These are phyloP conservation scores for Globisporangium irregulare DNA, from an alignment of 352 stramenopile species.

Conservation along the genomic window DNA sequence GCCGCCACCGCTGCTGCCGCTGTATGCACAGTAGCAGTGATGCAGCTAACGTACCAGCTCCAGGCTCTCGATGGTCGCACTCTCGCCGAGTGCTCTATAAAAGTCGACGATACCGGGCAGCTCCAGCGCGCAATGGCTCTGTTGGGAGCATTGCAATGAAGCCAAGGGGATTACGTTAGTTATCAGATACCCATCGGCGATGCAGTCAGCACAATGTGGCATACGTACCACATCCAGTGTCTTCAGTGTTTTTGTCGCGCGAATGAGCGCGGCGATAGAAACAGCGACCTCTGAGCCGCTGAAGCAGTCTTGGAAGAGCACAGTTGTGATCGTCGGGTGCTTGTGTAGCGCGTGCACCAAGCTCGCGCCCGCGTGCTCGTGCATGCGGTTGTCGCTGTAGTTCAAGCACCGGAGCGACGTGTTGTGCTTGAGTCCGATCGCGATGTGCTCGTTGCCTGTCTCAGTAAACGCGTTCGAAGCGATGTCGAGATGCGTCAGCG, in stretches of 20 bases:
- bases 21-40: background rate
- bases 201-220: background rate
- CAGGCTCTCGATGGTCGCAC: conserved; percentile 41
- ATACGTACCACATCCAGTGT: conserved; percentile 53
- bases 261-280: conserved; percentile 31
- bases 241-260: conserved; percentile 27
- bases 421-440: conserved; percentile 47
- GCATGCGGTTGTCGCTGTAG: conserved; percentile 60
- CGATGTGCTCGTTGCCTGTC: conserved; percentile 36
- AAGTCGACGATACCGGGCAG: conserved; percentile 55
- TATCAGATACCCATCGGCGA: background rate
- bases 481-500: conserved; percentile 53
- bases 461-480: conserved; percentile 45
- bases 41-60: conserved; percentile 46
- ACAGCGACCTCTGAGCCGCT: conserved; percentile 25
- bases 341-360: conserved; percentile 35
- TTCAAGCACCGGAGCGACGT: conserved; percentile 39
- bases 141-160: conserved; percentile 12
- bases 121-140: conserved; percentile 63
- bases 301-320: conserved; percentile 62
- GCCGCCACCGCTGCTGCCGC: background rate
- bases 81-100: conserved; percentile 50
- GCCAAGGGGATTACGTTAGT: background rate
- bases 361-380: conserved; percentile 29
- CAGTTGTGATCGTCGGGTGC: conserved; percentile 39